Evolutionary conservation across 441 rosid genomes (phyloP), one percentile per base, ranked within the genome.

Genomic region (Populus hybrid): DNA sequence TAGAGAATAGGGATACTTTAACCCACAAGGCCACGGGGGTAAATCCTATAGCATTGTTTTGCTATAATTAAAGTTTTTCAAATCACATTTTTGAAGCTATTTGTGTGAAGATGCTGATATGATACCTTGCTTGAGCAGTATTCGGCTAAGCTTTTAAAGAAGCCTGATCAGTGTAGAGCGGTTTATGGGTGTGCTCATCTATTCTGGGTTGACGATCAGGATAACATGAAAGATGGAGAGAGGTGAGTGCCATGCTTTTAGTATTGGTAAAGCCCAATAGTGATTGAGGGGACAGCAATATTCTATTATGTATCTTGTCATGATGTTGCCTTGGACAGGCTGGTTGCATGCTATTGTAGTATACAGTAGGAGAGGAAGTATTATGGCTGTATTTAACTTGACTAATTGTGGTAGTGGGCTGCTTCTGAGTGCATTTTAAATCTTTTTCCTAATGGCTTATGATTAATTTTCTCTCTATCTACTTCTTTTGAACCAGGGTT

Each of bases 11-110:
- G 83, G 99, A 96, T 89, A 96, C 24, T 29, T 86, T 96, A 82
- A 93, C 98, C 9, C 98, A 96, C 78, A 96, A 96, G 85, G 97
- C 99, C 61, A 93, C 90, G 0, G 99, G 99, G 98, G 99, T 96
- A 24, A 96, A 80, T 21, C 38, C 67, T 68, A n/a, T 74, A 66
- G 65, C 75, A 73, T 72, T 14, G 2, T 50, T 50, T 73, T 72
- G 66, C 21, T 56, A 65, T 70, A 40, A 36, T 69, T 68, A 73
- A 18, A 45, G 14, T 40, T 53, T 28, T 68, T 36, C 14, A 68
- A 45, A 50, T 40, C 20, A 64, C 16, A n/a, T 7, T 45, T 7
- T 11, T 77, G 36, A 68, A 61, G 26, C 36, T 81, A 29, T 74
- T 69, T 68, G 61, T 73, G 78, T 70, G 29, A 72, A 40, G 72